A percentile compares a stretch with the other conserved stretches of the same genome.
Evolutionary conservation across 352 stramenopile genomes (phyloP).

Genomic region (Phytophthora foliorum): DNA sequence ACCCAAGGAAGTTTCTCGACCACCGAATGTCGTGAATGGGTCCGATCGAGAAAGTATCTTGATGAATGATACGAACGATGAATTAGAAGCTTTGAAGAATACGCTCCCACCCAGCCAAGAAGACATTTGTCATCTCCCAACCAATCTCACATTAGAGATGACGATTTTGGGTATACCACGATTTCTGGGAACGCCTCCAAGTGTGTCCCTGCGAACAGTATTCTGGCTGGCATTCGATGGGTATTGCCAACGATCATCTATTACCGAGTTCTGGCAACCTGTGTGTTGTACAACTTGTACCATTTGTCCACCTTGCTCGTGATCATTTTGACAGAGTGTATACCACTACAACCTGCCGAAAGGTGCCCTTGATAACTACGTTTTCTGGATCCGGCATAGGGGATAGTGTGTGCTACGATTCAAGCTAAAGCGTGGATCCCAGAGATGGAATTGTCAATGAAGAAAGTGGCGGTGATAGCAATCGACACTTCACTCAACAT

Average conservation of each 20-base stretch:
- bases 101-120: neutral
- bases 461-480: constrained; percentile 13
- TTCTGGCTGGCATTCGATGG: constrained; percentile 35
- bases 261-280: constrained; percentile 15
- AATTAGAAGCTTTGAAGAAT: neutral
- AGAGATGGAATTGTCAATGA: constrained; percentile 13
- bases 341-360: constrained; percentile 18
- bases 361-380: constrained; percentile 17
- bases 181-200: constrained; percentile 35
- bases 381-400: constrained; percentile 30
- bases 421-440: constrained; percentile 22
- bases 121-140: neutral
- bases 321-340: constrained; percentile 17
- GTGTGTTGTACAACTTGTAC: too few species aligned
- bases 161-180: constrained; percentile 21
- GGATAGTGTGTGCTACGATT: neutral
- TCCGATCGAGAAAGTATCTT: neutral
- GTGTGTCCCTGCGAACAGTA: constrained; percentile 40
- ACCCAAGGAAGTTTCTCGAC: neutral
- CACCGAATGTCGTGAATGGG: neutral
- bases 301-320: too few species aligned
- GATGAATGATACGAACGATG: neutral
- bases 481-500: constrained; percentile 19
- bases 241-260: constrained; percentile 30
- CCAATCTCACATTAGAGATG: neutral